Conservation (phyloP, 1,139 yeast species). For the Nakaseomyces uthaithaninus region DNA sequence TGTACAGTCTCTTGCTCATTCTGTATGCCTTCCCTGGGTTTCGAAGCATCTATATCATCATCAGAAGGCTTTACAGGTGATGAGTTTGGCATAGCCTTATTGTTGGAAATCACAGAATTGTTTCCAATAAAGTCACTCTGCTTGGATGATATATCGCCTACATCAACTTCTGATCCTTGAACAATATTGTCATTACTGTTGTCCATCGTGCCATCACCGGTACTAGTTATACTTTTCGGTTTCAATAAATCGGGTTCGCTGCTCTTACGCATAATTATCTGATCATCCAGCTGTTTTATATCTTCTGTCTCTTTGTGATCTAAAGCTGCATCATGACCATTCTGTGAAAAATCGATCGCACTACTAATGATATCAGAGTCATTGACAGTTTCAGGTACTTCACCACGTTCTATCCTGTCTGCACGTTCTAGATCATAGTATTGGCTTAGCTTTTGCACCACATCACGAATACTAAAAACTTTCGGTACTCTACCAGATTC, state of each 20-base stretch:
- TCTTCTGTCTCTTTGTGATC: conserved; percentile 4
- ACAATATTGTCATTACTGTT: not conserved
- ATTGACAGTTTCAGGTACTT: not conserved
- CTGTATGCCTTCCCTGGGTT: too few species aligned
- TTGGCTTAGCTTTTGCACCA: conserved; percentile 49
- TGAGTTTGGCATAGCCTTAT: conserved; percentile 1
- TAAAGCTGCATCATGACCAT: not conserved
- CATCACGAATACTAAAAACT: conserved; percentile 41
- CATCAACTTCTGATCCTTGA: not conserved
- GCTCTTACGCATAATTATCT: not conserved
- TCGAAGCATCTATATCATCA: not conserved
- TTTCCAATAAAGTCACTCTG: not conserved
- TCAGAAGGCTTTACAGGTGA: not conserved
- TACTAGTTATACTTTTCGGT: not conserved
- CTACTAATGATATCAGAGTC: conserved; percentile 1
- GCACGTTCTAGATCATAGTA: conserved; percentile 41
- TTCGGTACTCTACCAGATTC: conserved; percentile 21
- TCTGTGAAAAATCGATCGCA: conserved; percentile 3
- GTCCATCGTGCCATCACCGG: not conserved
- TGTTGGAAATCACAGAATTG: not conserved
- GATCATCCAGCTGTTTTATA: conserved; percentile 2
- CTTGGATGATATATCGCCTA: not conserved
- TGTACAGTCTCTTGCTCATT: too few species aligned
- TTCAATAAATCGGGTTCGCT: not conserved
- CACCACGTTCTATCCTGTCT: conserved; percentile 4